A percentile compares a stretch with the other conserved stretches of the same genome.
These are phyloP conservation scores for Populus ilicifolia DNA, from an alignment of 345 rosid genomes.

Conservation along the genomic window DNA sequence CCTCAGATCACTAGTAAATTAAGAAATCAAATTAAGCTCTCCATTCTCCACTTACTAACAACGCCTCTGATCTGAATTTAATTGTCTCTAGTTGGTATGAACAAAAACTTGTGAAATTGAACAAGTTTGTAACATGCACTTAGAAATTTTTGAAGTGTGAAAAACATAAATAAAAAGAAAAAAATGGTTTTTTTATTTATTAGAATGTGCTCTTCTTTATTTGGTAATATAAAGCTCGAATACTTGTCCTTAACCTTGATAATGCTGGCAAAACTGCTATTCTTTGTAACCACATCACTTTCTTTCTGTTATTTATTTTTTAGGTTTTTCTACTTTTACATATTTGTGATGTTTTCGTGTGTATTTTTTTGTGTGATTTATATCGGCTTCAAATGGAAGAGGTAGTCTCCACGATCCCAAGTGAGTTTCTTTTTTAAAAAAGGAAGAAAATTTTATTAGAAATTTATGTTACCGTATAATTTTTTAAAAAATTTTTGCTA, in stretches of 20 bases:
- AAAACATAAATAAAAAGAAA: neutral
- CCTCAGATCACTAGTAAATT: too few species aligned
- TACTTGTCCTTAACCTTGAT: conserved; percentile 87
- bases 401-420: conserved; percentile 94
- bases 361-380: conserved; percentile 22
- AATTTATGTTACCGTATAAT: neutral
- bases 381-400: conserved; percentile 99
- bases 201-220: conserved; percentile 67
- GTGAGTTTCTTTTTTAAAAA: conserved; percentile 33
- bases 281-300: conserved; percentile 44
- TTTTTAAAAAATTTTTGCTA: neutral
- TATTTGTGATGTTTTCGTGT: conserved; percentile 12
- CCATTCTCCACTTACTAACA: too few species aligned
- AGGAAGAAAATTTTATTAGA: neutral
- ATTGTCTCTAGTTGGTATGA: neutral
- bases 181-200: conserved; percentile 72
- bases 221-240: conserved; percentile 74
- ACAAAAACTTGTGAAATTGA: neutral
- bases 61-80: too few species aligned
- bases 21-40: too few species aligned
- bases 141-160: neutral
- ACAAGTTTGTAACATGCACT: neutral
- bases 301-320: neutral
- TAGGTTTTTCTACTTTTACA: conserved; percentile 8
- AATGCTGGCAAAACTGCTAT: conserved; percentile 90